Evolutionary conservation across 768 basidiomycete genomes (phyloP).

Genomic region (Tulasnella sp.): DNA sequence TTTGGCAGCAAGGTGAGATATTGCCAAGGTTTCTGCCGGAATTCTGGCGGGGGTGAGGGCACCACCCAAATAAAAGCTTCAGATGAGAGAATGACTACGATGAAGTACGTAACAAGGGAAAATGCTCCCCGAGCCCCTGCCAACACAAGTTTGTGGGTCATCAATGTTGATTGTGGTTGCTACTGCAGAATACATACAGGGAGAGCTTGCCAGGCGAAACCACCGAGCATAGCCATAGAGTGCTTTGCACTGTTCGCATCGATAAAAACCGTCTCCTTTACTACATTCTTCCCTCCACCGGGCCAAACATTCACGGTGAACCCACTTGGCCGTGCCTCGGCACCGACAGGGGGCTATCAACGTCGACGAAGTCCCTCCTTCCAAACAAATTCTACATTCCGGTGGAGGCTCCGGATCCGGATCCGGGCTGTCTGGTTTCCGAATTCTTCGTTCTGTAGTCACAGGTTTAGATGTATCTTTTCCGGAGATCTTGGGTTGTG

Average conservation of each 20-base stretch:
- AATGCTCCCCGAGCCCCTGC: not conserved
- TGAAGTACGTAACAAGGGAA: not conserved
- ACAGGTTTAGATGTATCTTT: not conserved
- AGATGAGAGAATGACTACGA: not conserved
- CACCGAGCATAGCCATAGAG: not conserved
- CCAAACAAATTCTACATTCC: not conserved
- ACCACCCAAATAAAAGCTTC: not conserved
- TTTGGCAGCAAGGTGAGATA: not conserved
- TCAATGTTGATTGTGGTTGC: not conserved
- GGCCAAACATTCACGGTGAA: not conserved
- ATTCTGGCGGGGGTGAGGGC: not conserved
- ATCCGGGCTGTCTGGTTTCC: not conserved
- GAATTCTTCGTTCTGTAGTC: not conserved
- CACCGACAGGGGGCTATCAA: not conserved
- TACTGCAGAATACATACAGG: not conserved
- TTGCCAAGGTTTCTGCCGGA: not conserved
- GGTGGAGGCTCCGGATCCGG: not conserved
- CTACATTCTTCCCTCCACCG: not conserved
- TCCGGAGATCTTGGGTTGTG: not conserved
- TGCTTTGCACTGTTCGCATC: not conserved
- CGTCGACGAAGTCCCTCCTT: not conserved
- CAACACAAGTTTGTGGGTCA: not conserved
- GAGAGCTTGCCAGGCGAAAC: conserved; percentile 3
- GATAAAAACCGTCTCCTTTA: not conserved
- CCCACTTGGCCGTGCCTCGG: not conserved